phyloP scores from a whole-genome alignment of 805 yeast genomes.

The Wickerhamomyces subpelliculosus region DNA sequence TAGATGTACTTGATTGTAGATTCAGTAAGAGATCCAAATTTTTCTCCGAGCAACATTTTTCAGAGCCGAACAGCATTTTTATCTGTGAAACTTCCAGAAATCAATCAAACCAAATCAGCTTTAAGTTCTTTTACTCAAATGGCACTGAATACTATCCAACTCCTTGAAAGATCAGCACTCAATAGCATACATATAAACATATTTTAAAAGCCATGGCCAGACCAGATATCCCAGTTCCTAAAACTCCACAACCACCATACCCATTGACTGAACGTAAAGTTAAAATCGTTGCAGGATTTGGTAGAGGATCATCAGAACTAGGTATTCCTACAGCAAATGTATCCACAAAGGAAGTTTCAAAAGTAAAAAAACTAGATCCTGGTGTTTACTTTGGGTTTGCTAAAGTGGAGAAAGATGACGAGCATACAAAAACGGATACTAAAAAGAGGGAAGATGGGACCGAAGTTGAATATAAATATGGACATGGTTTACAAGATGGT shows the following conservation, averaged over 20 bases:
- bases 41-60: not conserved
- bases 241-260: slow-evolving; percentile 34
- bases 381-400: slow-evolving; percentile 93
- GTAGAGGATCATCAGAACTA: slow-evolving; percentile 88
- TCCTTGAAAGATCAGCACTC: too few relatives aligned
- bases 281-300: slow-evolving; percentile 74
- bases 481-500: slow-evolving; percentile 34
- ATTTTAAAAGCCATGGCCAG: slow-evolving; percentile 12
- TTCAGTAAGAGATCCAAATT: too few relatives aligned
- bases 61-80: too few relatives aligned
- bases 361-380: slow-evolving; percentile 39
- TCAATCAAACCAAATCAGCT: too few relatives aligned
- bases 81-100: too few relatives aligned
- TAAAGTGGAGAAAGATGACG: slow-evolving; percentile 20
- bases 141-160: too few relatives aligned
- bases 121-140: too few relatives aligned
- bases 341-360: slow-evolving; percentile 43
- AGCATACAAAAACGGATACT: slow-evolving; percentile 10
- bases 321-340: slow-evolving; percentile 96
- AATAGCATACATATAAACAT: too few relatives aligned
- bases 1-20: not conserved
- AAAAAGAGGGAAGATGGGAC: slow-evolving; percentile 30
- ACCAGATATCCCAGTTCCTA: slow-evolving; percentile 28
- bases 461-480: slow-evolving; percentile 54
- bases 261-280: slow-evolving; percentile 43